Base-by-base conservation (phyloP, 805 yeast species). In the Zygosaccharomyces bisporus region DNA sequence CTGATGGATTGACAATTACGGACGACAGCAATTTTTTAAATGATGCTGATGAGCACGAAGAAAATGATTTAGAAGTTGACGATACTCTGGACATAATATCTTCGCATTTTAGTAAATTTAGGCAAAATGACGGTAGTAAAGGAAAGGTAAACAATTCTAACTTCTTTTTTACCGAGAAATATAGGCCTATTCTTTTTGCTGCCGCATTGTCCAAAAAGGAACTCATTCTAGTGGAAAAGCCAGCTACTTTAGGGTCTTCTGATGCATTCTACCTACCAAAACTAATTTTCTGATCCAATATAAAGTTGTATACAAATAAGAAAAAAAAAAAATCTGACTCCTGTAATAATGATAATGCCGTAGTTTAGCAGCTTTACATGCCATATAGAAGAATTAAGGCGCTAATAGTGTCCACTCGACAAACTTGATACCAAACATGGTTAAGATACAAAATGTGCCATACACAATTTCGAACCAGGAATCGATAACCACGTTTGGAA, bases 111-210 rank as follows among this genome's bases (percentile, higher is more conserved):
- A 43, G 34, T 24, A 52, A 48, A 31, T 44, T 50, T 20, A 60
- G 49, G 34, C 41, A 45, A 1, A 54, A 49, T 5, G 66, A 52
- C 13, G 56, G 44, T 18, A 56, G 51, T 23, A 63, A 56, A 24
- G 54, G 44, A 3, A 58, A 52, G n/a, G 52, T 53, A 13, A 66
- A 63, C 13, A 57, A 58, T 25, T 72, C 69, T 40, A 75, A 84
- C 16, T 89, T 81, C 64, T 88, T 90, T 82, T 64, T 84, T 46
- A 81, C 91, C 3, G 75, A 76, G 38, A 86, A 86, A 57, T 90
- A 86, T 63, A 77, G 81, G 54, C 85, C 91, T 14, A 66, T 89
- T 27, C 66, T 90, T 46, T 75, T 68, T 50, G 89, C 80, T 9
- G 83, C 73, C 18, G 64, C 68, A 19, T 69, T 87, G 72, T 75